Base-by-base conservation (phyloP, 202 grass and related monocot genomes). In the Setaria italica region DNA sequence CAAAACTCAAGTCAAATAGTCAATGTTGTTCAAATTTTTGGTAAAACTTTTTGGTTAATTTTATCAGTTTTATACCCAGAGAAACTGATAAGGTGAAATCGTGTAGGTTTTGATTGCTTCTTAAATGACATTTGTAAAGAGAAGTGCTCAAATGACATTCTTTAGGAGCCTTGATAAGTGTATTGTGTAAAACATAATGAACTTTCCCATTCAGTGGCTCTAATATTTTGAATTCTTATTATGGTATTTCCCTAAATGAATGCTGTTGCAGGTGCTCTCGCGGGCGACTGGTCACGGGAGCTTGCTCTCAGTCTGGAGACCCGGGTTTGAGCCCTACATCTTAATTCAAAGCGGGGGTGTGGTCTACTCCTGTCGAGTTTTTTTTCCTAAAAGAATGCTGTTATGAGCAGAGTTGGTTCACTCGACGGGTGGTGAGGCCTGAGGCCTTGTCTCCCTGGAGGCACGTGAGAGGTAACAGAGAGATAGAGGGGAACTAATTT, bases 151-250 rank as follows among this genome's bases (percentile, higher is more conserved):
- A 60, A 60, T 60, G 56, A 3, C 57, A 60, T 60, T 60, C 57
- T 60, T 29, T 60, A 60, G 1, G 9, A 60, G 57, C 57, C 21
- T 60, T 29, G n/a, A 29, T 60, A 60, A 60, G 57, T 60, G 57
- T 60, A 29, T 54, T 55, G 53, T 54, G 51, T 55, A 55, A 19
- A 55, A 55, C 53, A 72, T 7, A 25, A 58, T 76, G 57, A 33
- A 59, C 5, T 30, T 43, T 79, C 57, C 56, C 8, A 62, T 0
- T 45, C 42, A 78, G 39, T 33, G 37, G 42, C 19, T 58, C 19
- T 58, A 20, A 58, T 62, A 62, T 62, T 62, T 62, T 62, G 58
- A 55, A 62, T 62, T 25, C 58, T 62, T 62, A 30, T 62, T 62
- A 62, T 62, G 21, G 56, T 59, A 59, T 58, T 58, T 20, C 2